These are phyloP conservation scores for Neonectria faginata DNA, from an alignment of 2,329 filamentous ascomycete genomes.

Conservation along the genomic window DNA sequence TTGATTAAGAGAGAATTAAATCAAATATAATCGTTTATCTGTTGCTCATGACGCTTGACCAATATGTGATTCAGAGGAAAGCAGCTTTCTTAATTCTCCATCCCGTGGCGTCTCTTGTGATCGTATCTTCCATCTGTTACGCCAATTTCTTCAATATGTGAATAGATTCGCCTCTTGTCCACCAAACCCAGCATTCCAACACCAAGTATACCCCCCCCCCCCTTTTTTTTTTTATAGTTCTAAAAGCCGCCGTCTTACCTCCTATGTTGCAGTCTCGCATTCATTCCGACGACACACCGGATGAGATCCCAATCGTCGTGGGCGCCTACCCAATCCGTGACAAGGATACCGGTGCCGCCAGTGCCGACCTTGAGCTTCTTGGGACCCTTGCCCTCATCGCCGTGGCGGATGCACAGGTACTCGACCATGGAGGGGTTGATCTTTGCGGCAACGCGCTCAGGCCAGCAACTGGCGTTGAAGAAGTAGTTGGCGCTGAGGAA, in stretches of 20 bases:
- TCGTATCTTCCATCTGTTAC: not conserved
- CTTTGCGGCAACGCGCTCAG: conserved; percentile 87
- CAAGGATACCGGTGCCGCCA: conserved; percentile 85
- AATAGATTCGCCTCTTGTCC: not conserved
- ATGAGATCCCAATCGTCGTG: conserved; percentile 92
- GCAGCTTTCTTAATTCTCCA: not conserved
- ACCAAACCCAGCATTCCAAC: conserved; percentile 16
- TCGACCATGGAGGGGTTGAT: conserved; percentile 82
- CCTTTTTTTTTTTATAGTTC: not conserved
- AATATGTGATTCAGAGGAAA: not conserved
- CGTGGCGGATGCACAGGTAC: conserved; percentile 70
- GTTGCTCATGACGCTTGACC: not conserved
- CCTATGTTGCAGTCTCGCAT: conserved; percentile 72
- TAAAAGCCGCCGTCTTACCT: conserved; percentile 42
- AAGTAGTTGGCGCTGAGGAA: conserved; percentile 94
- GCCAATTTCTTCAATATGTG: not conserved
- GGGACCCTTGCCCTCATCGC: conserved; percentile 62
- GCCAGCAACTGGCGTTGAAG: conserved; percentile 93
- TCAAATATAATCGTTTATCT: not conserved
- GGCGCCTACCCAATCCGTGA: conserved; percentile 93
- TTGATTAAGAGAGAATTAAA: not conserved
- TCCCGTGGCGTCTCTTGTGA: conserved; percentile 11
- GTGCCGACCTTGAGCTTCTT: conserved; percentile 69
- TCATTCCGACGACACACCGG: conserved; percentile 90
- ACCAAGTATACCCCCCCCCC: not conserved